Conservation (phyloP, 805 yeast species). For the Nakazawaea ishiwadae region DNA sequence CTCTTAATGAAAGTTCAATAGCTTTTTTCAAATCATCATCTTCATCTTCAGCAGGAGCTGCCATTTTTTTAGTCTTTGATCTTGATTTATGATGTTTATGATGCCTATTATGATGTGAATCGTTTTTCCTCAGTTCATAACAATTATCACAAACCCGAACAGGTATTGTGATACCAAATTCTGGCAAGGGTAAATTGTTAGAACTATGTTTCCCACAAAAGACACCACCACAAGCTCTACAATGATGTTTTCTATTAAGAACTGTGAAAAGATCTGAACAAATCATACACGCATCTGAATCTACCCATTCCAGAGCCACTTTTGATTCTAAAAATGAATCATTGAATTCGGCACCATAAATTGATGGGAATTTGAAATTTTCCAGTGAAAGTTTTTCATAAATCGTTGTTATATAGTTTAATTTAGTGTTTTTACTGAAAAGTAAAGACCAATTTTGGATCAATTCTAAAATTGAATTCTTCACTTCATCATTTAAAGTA, state of each 20-base stretch:
- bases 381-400: constrained; percentile 57
- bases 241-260: constrained; percentile 90
- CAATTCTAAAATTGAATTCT: constrained; percentile 52
- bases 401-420: constrained; percentile 57
- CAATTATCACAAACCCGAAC: constrained; percentile 95
- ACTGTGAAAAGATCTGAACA: constrained; percentile 78
- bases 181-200: constrained; percentile 65
- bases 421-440: constrained; percentile 62
- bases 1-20: constrained; percentile 71
- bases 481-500: constrained; percentile 44
- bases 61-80: constrained; percentile 18
- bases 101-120: constrained; percentile 3
- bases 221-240: constrained; percentile 96
- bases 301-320: constrained; percentile 98
- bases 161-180: constrained; percentile 80
- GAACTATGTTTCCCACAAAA: constrained; percentile 84
- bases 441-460: constrained; percentile 77
- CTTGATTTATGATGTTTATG: constrained; percentile 16
- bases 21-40: constrained; percentile 79
- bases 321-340: constrained; percentile 71
- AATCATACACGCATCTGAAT: constrained; percentile 92
- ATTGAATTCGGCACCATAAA: constrained; percentile 34
- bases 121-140: constrained; percentile 50
- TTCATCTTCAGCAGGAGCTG: constrained; percentile 41
- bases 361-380: constrained; percentile 64